Percentiles rank a stretch among this genome's conserved stretches.
Conservation (phyloP, 306 rosid species). For the Vigna hirtella region DNA sequence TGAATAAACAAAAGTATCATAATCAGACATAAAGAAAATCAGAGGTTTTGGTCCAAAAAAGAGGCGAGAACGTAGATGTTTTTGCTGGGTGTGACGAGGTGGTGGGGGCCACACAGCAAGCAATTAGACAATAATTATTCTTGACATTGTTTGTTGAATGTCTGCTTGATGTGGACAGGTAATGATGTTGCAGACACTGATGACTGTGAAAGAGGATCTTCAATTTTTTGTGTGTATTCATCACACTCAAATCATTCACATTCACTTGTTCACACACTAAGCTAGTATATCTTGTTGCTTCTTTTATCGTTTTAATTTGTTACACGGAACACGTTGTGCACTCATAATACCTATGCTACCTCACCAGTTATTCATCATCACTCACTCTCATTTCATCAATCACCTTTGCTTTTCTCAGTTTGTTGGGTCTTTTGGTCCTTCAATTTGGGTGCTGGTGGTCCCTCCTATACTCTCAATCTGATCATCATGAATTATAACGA, state of each 20-base stretch:
- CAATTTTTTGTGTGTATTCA: not conserved
- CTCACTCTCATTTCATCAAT: constrained; percentile 10
- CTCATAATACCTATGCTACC: constrained; percentile 19
- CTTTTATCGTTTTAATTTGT: constrained; percentile 3
- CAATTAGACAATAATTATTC: constrained; percentile 34
- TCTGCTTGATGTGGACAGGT: constrained; percentile 55
- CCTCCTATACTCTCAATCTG: constrained; percentile 37
- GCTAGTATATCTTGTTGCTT: not conserved
- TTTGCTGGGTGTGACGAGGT: constrained; percentile 38
- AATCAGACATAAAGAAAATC: constrained; percentile 36
- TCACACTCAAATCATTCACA: not conserved
- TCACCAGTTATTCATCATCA: constrained; percentile 1
- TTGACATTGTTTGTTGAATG: constrained; percentile 63
- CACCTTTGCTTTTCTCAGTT: constrained; percentile 45
- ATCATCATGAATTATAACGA: constrained; percentile 45
- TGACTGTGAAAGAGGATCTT: constrained; percentile 51
- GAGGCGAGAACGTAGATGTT: constrained; percentile 28
- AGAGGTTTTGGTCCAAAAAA: constrained; percentile 55
- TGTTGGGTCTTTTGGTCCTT: constrained; percentile 44
- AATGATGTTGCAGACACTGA: constrained; percentile 59
- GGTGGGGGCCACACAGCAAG: constrained; percentile 43
- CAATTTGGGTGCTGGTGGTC: constrained; percentile 52
- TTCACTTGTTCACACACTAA: constrained; percentile 4
- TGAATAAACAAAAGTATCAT: not conserved
- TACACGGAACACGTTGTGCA: constrained; percentile 33